Conservation (phyloP, 495 filamentous ascomycete genomes). For the Talaromyces borbonicus region DNA sequence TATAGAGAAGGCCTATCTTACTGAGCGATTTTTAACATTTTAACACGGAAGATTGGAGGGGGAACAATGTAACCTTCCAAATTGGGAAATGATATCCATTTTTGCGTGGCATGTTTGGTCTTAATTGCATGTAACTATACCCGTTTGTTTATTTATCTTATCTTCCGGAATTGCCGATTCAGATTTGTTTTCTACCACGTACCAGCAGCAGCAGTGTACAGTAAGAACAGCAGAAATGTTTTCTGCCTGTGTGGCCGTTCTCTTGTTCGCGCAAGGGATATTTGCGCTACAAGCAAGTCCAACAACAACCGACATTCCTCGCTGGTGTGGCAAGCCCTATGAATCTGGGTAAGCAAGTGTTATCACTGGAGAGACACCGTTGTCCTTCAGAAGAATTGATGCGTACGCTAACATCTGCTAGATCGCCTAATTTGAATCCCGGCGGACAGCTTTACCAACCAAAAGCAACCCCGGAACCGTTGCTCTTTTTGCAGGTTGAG, state of each 20-base stretch:
- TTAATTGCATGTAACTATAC: neutral
- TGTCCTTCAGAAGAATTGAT: no score
- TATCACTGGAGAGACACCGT: no score
- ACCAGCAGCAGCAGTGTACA: no score
- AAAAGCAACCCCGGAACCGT: conserved; percentile 20
- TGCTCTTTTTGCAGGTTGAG: conserved; percentile 46
- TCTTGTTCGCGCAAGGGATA: neutral
- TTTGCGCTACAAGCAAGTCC: neutral
- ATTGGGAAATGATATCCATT: neutral
- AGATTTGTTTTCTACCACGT: no score
- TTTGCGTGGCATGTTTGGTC: neutral
- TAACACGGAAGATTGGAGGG: no score
- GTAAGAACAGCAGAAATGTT: no score
- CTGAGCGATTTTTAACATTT: no score
- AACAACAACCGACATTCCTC: conserved; percentile 4
- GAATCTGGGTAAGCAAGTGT: conserved; percentile 1
- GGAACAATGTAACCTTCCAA: neutral
- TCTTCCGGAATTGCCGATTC: neutral
- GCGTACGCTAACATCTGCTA: no score
- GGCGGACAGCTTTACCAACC: conserved; percentile 44
- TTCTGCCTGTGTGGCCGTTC: no score
- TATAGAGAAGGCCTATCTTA: no score
- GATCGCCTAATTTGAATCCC: conserved; percentile 30
- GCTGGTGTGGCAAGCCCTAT: conserved; percentile 9
- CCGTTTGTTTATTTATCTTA: neutral